These are phyloP conservation scores for Hypoxylon subgilvum DNA, from an alignment of 495 filamentous ascomycete species.

Conservation along the genomic window DNA sequence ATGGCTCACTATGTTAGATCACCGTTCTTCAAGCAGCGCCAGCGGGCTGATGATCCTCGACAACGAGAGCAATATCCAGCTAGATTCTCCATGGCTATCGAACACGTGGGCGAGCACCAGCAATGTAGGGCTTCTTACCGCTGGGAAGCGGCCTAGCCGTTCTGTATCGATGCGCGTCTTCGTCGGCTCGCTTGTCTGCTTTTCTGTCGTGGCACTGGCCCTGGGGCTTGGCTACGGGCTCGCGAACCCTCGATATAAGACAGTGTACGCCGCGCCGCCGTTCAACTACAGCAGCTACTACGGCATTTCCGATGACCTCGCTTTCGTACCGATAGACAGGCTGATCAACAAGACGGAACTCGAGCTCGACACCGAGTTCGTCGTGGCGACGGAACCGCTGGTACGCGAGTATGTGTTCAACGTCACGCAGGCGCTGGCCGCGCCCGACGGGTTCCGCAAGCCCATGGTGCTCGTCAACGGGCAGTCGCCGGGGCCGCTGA, in stretches of 20 bases:
- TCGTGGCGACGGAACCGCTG: constrained; percentile 1
- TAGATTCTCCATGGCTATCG: constrained; percentile 1
- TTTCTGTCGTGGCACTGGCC: constrained; percentile 13
- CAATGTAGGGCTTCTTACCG: neutral
- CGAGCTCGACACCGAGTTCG: constrained; percentile 35
- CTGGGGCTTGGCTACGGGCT: constrained; percentile 34
- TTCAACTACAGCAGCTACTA: constrained; percentile 10
- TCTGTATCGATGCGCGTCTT: constrained; percentile 28
- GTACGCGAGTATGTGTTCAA: constrained; percentile 41
- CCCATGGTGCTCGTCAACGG: constrained; percentile 62
- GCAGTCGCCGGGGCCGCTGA: constrained; percentile 61
- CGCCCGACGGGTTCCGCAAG: constrained; percentile 60
- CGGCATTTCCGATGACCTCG: constrained; percentile 17
- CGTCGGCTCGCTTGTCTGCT: constrained; percentile 21
- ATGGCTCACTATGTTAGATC: constrained; percentile 21
- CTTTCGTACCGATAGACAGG: constrained; percentile 14
- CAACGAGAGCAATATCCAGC: constrained; percentile 8
- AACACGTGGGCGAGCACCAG: constrained; percentile 17
- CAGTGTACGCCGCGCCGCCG: neutral
- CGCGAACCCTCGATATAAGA: constrained; percentile 12
- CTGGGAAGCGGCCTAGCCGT: neutral
- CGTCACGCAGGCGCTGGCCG: constrained; percentile 30
- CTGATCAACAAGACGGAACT: constrained; percentile 39
- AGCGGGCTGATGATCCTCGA: constrained; percentile 19
- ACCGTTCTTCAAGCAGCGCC: constrained; percentile 15